These are phyloP conservation scores for Hygrophila difformis DNA, from an alignment of 257 asterid genomes.

Conservation along the genomic window DNA sequence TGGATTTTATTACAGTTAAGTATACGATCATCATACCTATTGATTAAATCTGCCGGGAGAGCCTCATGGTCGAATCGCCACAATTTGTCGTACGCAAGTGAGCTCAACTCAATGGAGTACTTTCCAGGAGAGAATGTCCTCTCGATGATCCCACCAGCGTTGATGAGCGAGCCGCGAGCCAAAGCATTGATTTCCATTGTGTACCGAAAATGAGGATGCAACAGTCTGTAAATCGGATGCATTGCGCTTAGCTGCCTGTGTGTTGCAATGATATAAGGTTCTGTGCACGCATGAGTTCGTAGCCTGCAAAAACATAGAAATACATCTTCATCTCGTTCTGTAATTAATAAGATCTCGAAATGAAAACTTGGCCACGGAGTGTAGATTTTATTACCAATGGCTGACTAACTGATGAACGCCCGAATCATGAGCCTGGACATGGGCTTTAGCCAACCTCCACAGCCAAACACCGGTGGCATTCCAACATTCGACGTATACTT, in stretches of 20 bases:
- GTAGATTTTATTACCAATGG: conserved; percentile 56
- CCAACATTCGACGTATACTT: conserved; percentile 35
- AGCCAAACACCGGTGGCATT: conserved; percentile 59
- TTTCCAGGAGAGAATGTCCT: conserved; percentile 39
- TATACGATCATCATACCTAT: conserved; percentile 32
- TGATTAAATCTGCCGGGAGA: conserved; percentile 57
- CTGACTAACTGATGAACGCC: conserved; percentile 65
- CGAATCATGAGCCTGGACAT: conserved; percentile 68
- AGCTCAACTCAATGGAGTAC: conserved; percentile 47
- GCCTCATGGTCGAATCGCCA: conserved; percentile 74
- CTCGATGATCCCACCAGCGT: conserved; percentile 56
- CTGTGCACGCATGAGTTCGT: conserved; percentile 59
- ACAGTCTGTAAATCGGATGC: conserved; percentile 66
- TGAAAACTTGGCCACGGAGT: neutral
- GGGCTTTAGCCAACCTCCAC: conserved; percentile 72
- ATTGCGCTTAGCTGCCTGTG: conserved; percentile 64
- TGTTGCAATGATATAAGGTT: conserved; percentile 75
- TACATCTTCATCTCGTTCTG: neutral
- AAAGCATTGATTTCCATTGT: conserved; percentile 86
- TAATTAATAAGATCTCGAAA: neutral
- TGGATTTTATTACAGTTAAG: neutral
- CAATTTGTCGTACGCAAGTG: conserved; percentile 45
- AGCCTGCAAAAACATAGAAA: conserved; percentile 37
- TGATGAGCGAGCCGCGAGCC: conserved; percentile 57
- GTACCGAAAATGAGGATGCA: conserved; percentile 71